Evolutionary conservation across 192 early-diverging fungal genomes (phyloP).

Genomic region (Tieghemiomyces parasiticus): DNA sequence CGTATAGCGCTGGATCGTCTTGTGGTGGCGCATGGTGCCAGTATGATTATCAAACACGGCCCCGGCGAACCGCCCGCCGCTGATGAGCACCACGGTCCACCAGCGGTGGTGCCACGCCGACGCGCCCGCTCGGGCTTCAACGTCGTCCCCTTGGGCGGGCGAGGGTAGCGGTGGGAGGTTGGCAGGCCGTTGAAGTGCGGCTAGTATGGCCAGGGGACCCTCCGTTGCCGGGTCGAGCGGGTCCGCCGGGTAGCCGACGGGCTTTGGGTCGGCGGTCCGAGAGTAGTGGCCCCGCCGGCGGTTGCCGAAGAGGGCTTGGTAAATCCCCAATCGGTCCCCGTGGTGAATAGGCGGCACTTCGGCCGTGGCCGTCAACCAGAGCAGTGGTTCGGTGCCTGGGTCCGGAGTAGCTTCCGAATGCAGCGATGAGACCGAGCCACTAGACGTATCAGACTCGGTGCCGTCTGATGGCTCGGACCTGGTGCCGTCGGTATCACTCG

Average conservation of each 20-base stretch:
- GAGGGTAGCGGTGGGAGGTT: too few relatives aligned
- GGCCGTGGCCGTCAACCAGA: too few relatives aligned
- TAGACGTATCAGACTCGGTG: too few relatives aligned
- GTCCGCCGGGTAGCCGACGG: background rate
- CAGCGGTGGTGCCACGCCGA: background rate
- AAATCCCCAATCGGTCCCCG: background rate
- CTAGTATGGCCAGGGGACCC: too few relatives aligned
- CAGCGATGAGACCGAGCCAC: too few relatives aligned
- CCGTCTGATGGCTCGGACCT: too few relatives aligned
- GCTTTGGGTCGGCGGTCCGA: background rate
- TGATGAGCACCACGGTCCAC: slow-evolving; percentile 70
- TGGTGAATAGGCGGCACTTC: too few relatives aligned
- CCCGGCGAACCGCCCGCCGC: slow-evolving; percentile 87
- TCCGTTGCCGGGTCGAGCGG: background rate
- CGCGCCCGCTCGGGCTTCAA: background rate
- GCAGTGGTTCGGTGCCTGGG: too few relatives aligned
- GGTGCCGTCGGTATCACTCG: too few relatives aligned
- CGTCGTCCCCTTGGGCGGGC: too few relatives aligned
- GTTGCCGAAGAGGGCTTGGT: background rate
- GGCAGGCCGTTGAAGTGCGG: background rate
- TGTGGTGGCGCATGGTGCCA: slow-evolving; percentile 55
- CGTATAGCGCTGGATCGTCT: slow-evolving; percentile 93
- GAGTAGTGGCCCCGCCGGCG: background rate
- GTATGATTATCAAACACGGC: slow-evolving; percentile 60
- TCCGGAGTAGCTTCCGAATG: too few relatives aligned